Base-by-base conservation (phyloP, 805 yeast species). In the Teunomyces pallodes region DNA sequence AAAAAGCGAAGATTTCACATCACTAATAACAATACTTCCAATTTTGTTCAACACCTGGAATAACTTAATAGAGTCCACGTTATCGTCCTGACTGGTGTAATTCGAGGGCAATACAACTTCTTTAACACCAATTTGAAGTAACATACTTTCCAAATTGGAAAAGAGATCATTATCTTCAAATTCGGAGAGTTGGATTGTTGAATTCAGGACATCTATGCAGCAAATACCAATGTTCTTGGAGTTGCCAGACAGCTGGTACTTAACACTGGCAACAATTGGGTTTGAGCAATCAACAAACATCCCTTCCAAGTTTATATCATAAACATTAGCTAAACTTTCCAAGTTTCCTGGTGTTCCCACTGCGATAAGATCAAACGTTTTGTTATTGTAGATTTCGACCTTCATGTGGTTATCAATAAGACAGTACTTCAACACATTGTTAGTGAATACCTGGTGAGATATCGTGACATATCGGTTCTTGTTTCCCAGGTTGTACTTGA, bases 331-430 rank as follows among this genome's bases (percentile, higher is more conserved):
- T 41, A 72, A 56, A 7, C 54, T 83, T 49, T 84, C 87, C 43
- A 91, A 69, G 65, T 94, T 91, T 5, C 99, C 99, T 0, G 98
- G 97, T 1, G 96, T 85, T 0, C 96, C 97, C 38, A 75, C 68
- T 48, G 72, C 78, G 53, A 70, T 55, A 46, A 79, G 69, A 43
- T 65, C 74, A 80, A 96, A 92, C 51, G 66, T 69, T 60, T 76
- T 81, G 53, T 60, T 60, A 55, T 83, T 83, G 62, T 87, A 92
- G 13, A 94, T 79, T 60, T 91, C 96, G 13, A 94, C 79, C 62
- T 90, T 90, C 58, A 77, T 77, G 13, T 90, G 89, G 42, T 79
- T 75, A 36, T 84, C 88, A 40, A 90, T 72, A 17, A 94, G 74
- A 46, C 88, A 83, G 50, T 77, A 77, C 46, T 80, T 80, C 48